A percentile compares a stretch with the other conserved stretches of the same genome.
Evolutionary conservation across 305 asterid species (phyloP).

Genomic region (Euphrasia arctica): DNA sequence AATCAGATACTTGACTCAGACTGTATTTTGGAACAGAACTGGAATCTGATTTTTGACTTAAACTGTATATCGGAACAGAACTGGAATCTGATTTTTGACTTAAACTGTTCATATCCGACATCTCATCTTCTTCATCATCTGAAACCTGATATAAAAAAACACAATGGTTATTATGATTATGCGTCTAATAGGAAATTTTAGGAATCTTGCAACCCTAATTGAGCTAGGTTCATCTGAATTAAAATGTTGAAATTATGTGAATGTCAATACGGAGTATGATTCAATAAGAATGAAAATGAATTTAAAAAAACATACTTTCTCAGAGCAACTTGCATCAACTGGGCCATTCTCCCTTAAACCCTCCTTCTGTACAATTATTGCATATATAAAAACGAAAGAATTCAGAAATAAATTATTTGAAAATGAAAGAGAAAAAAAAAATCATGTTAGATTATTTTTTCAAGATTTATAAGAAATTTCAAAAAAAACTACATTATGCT

Average conservation of each 20-base stretch:
- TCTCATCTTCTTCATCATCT: slow-evolving; percentile 81
- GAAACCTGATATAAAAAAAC: slow-evolving; percentile 43
- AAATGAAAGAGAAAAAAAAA: neutral
- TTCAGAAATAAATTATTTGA: neutral
- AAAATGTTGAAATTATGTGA: neutral
- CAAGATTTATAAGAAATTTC: neutral
- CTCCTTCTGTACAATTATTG: slow-evolving; percentile 45
- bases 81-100: slow-evolving; percentile 49
- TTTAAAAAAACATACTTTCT: slow-evolving; percentile 42
- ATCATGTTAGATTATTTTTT: neutral
- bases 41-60: slow-evolving; percentile 45
- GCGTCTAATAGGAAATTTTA: neutral
- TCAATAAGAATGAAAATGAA: too few species aligned
- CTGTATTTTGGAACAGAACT: neutral
- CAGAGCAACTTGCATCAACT: slow-evolving; percentile 49
- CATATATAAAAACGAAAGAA: neutral
- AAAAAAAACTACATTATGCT: neutral
- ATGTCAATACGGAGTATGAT: neutral
- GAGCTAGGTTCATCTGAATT: neutral
- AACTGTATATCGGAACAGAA: slow-evolving; percentile 39
- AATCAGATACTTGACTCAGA: slow-evolving; percentile 1
- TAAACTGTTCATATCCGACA: slow-evolving; percentile 43
- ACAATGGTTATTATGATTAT: neutral
- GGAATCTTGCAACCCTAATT: neutral
- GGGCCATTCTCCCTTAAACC: slow-evolving; percentile 58